Evolutionary conservation across 257 asterid species (phyloP).

Genomic region (Nicotiana attenuata): DNA sequence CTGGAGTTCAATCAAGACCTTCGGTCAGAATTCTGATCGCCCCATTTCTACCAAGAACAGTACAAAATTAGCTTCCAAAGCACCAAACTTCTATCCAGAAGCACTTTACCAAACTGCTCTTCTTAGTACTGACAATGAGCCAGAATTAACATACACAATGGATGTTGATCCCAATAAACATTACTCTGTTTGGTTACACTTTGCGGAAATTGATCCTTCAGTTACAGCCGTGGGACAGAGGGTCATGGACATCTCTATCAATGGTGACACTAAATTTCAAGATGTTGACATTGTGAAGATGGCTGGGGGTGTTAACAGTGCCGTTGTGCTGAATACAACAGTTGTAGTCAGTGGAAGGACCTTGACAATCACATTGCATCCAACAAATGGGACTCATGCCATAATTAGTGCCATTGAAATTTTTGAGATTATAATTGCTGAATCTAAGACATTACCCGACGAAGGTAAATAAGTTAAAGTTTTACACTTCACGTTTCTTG

Average conservation of each 20-base stretch:
- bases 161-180: constrained; percentile 84
- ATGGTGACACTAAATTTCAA: constrained; percentile 50
- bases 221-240: constrained; percentile 67
- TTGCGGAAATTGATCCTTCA: constrained; percentile 82
- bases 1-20: constrained; percentile 58
- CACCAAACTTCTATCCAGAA: constrained; percentile 92
- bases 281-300: constrained; percentile 59
- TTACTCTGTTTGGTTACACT: constrained; percentile 90
- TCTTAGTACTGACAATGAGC: constrained; percentile 46
- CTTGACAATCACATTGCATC: constrained; percentile 63
- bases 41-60: constrained; percentile 31
- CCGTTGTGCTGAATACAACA: constrained; percentile 75
- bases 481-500: background rate
- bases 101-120: constrained; percentile 78
- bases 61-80: constrained; percentile 42
- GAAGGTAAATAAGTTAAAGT: constrained; percentile 48
- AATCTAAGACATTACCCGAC: constrained; percentile 71
- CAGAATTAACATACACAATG: constrained; percentile 59
- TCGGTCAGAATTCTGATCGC: constrained; percentile 50
- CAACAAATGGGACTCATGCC: constrained; percentile 62
- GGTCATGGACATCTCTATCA: constrained; percentile 66
- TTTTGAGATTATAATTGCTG: constrained; percentile 70
- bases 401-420: constrained; percentile 81
- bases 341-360: constrained; percentile 79
- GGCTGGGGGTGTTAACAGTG: constrained; percentile 67